Base-by-base conservation (phyloP, 345 rosid genomes). In the Erodium maritimum region DNA sequence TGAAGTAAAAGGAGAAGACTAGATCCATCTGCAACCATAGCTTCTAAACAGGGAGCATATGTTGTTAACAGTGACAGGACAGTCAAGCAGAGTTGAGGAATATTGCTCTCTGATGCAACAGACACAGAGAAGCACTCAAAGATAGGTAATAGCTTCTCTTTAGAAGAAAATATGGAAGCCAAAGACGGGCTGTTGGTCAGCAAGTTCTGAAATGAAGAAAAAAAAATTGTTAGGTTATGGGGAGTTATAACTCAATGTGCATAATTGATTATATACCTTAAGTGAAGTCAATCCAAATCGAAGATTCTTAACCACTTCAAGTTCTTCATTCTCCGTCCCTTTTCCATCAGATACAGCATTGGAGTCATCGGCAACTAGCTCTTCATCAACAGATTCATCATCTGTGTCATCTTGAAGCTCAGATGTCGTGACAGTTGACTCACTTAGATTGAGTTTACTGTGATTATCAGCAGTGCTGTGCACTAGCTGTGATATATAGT, bases 11-110 rank as follows among this genome's bases (percentile, higher is more conserved):
- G 95, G 58, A 93, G 88, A 72, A 93, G 94, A 73, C 97, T 87
- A 56, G 95, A 93, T 50, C 95, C 97, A 82, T 93, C 99, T 55
- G 95, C 95, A 62, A 93, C 99, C 95, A 93, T 93, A 50, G 99
- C 96, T 78, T 93, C 99, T 86, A 93, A 75, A 80, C 97, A 93
- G 54, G 97, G 85, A 68, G 96, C 99, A 75, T 84, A 82, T 25
- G 96, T 79, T 51, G 99, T 93, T 78, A 90, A 75, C 50, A 87
- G 91, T 60, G 99, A 93, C 4, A 93, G 71, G 48, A 93, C 91
- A 71, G 71, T 75, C 71, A 93, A 64, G 77, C 95, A 89, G 72
- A 89, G 95, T 71, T 87, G 86, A 58, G 95, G 96, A 69, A 85
- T 85, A 75, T 75, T 82, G 64, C 87, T 89, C 62, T 82, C 82